Conservation (phyloP, 108 stramenopile species). For the Schizochytrium sp. region DNA sequence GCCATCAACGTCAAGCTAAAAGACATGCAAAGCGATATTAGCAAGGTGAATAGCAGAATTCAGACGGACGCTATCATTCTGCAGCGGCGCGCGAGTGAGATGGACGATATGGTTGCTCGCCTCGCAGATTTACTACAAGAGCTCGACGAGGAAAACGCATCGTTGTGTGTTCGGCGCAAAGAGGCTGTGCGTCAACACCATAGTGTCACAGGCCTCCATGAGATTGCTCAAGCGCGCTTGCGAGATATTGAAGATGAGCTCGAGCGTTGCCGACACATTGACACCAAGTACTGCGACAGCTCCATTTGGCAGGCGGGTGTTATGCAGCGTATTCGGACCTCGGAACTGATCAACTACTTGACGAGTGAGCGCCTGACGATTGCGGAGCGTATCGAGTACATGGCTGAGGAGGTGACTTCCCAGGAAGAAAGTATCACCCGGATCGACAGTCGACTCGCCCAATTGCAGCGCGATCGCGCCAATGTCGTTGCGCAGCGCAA, state of each 20-base stretch:
- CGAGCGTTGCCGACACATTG: not conserved
- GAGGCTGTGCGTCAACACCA: not conserved
- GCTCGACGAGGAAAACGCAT: not conserved
- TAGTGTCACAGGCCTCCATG: not conserved
- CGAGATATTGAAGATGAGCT: not conserved
- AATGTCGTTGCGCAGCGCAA: not conserved
- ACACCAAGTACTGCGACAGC: not conserved
- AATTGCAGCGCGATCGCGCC: not conserved
- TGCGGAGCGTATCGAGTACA: not conserved
- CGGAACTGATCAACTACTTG: not conserved
- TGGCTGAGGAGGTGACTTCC: not conserved
- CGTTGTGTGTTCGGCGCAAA: not conserved
- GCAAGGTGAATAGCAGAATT: not conserved
- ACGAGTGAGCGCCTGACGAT: not conserved
- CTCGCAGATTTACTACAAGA: not conserved
- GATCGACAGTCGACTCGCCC: not conserved
- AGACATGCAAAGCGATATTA: not conserved
- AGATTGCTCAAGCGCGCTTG: not conserved
- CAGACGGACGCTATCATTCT: not conserved
- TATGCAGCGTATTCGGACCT: not conserved
- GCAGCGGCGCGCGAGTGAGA: not conserved
- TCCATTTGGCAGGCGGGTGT: slow-evolving; percentile 1
- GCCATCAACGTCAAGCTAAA: not conserved
- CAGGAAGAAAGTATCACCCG: not conserved
- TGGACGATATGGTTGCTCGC: not conserved